phyloP scores from a whole-genome alignment of 1,284 basidiomycete genomes.

The Ustilago sp. region DNA sequence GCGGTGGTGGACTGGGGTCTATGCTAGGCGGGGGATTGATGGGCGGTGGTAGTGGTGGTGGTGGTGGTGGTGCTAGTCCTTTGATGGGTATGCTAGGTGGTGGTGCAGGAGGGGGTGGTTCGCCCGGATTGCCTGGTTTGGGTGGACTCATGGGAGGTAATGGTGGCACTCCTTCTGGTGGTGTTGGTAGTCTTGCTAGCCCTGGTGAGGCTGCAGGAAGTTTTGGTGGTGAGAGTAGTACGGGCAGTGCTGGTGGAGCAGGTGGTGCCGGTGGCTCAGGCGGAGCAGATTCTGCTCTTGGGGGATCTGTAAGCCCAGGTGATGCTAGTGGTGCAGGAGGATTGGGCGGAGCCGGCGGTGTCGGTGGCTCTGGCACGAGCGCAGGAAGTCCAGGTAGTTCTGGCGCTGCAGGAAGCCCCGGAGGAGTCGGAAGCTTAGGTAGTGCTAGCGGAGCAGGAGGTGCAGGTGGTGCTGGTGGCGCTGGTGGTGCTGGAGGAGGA shows the following conservation, averaged over 20 bases:
- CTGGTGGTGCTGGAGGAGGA: not conserved
- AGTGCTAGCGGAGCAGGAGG: not conserved
- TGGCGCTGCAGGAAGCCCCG: too few relatives aligned
- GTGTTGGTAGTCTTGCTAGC: not conserved
- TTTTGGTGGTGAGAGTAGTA: not conserved
- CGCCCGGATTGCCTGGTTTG: not conserved
- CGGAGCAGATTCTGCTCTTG: too few relatives aligned
- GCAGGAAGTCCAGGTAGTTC: too few relatives aligned
- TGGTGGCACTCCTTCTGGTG: not conserved
- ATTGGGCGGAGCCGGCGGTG: not conserved
- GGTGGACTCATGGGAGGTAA: not conserved
- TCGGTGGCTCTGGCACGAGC: too few relatives aligned
- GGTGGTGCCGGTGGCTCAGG: not conserved
- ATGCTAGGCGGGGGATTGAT: not conserved
- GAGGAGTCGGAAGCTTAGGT: too few relatives aligned
- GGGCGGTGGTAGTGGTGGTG: not conserved
- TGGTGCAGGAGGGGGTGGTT: not conserved
- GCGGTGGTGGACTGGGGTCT: slow-evolving; percentile 4
- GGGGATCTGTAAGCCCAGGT: too few relatives aligned
- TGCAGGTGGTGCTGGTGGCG: not conserved
- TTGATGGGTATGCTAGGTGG: slow-evolving; percentile 3
- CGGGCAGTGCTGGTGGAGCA: not conserved
- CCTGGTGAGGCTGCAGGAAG: not conserved
- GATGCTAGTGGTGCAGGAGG: too few relatives aligned
- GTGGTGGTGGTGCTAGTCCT: not conserved